A percentile compares a stretch with the other conserved stretches of the same genome.
Evolutionary conservation across 2,329 filamentous ascomycete species (phyloP).

Genomic region (Fusarium coicis): DNA sequence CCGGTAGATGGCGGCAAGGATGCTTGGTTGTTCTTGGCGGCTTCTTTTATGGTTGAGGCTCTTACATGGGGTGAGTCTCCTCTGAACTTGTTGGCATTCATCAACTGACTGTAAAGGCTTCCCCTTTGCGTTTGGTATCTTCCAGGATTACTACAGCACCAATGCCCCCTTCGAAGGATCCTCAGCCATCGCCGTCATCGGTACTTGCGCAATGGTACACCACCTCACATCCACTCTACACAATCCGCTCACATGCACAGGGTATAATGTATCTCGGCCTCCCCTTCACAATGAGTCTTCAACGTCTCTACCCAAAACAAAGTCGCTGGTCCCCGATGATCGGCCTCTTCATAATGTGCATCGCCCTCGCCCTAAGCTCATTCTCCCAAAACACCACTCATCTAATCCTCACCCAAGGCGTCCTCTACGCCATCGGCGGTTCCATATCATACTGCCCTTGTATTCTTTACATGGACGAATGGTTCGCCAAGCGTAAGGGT

Average conservation of each 20-base stretch:
- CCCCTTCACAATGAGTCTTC: constrained; percentile 6
- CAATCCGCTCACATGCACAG: constrained; percentile 31
- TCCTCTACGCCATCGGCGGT: constrained; percentile 69
- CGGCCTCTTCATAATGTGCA: constrained; percentile 62
- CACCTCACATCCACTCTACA: constrained; percentile 13
- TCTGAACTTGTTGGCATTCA: rapidly evolving
- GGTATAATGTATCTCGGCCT: constrained; percentile 66
- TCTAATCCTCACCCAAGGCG: constrained; percentile 69
- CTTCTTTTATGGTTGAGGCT: constrained; percentile 48
- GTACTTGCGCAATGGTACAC: constrained; percentile 69
- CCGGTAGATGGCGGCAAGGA: constrained; percentile 48
- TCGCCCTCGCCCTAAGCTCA: constrained; percentile 62
- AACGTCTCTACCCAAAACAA: constrained; percentile 50
- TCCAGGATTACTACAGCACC: constrained; percentile 74
- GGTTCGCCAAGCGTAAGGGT: constrained; percentile 68
- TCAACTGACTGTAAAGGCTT: constrained; percentile 60
- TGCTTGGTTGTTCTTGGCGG: constrained; percentile 49
- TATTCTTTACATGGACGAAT: constrained; percentile 69
- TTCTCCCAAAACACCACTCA: constrained; percentile 64
- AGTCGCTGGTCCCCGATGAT: constrained; percentile 55
- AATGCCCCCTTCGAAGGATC: constrained; percentile 67
- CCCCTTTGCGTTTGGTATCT: constrained; percentile 75
- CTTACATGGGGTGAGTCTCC: constrained; percentile 47
- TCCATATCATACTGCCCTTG: constrained; percentile 65
- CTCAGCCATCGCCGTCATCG: constrained; percentile 69